Conservation (phyloP, 2,329 filamentous ascomycete species). For the Aspergillus sp. region DNA sequence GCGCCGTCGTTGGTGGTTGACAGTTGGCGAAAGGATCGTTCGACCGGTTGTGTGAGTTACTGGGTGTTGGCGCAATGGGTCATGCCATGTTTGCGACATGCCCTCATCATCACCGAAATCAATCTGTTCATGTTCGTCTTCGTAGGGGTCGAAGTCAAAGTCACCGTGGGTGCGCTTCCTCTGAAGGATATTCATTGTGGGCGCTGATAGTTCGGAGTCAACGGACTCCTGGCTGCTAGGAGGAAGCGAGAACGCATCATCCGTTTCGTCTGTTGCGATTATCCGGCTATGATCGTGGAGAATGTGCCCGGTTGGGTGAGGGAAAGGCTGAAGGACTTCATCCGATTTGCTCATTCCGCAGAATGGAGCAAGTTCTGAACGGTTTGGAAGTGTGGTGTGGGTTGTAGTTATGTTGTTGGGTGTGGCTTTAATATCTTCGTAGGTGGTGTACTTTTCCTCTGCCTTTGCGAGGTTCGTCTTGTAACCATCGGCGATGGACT, state of each 20-base stretch:
- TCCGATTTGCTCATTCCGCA: conserved; percentile 77
- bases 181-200: conserved; percentile 25
- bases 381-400: conserved; percentile 10
- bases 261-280: conserved; percentile 36
- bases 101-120: conserved; percentile 1
- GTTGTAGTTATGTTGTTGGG: conserved; percentile 13
- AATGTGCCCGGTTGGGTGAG: conserved; percentile 14
- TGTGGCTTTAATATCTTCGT: conserved; percentile 9
- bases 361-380: conserved; percentile 71
- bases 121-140: conserved; percentile 7
- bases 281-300: conserved; percentile 12
- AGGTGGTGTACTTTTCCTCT: conserved; percentile 8
- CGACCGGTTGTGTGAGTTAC: conserved; percentile 18
- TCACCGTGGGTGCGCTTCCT: conserved; percentile 47
- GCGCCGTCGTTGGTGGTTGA: conserved; percentile 30
- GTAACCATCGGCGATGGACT: conserved; percentile 91
- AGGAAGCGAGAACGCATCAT: conserved; percentile 41
- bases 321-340: conserved; percentile 56
- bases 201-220: conserved; percentile 18
- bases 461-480: conserved; percentile 60
- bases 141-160: conserved; percentile 38
- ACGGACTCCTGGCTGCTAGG: conserved; percentile 42
- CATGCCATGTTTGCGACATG: conserved; percentile 18
- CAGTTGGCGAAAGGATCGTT: conserved; percentile 33
- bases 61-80: conserved; percentile 4